phyloP scores from a whole-genome alignment of 2,329 filamentous ascomycete species.

The Cordyceps pruinosa region DNA sequence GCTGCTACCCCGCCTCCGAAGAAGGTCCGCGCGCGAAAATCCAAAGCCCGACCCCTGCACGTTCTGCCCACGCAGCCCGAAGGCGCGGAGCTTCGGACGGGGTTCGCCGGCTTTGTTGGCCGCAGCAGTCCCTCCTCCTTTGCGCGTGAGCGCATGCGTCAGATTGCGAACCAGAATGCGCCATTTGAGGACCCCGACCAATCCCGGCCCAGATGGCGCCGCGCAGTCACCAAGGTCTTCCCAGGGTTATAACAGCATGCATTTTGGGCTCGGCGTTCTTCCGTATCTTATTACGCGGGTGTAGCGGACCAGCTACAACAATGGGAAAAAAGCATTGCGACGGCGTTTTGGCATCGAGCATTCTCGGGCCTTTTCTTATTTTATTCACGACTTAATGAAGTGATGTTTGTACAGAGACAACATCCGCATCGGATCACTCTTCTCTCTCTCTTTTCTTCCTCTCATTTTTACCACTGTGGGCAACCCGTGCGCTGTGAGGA shows the following conservation, averaged over 20 bases:
- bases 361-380: slow-evolving; percentile 1
- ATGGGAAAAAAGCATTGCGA: slow-evolving; percentile 6
- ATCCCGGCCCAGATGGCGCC: slow-evolving; percentile 34
- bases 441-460: not conserved
- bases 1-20: slow-evolving; percentile 13
- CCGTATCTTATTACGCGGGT: not conserved
- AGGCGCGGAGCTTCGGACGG: slow-evolving; percentile 23
- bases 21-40: slow-evolving; percentile 11
- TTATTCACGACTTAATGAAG: slow-evolving; percentile 7
- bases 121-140: slow-evolving; percentile 37
- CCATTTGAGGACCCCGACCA: slow-evolving; percentile 37
- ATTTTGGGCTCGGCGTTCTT: not conserved
- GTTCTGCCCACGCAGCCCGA: slow-evolving; percentile 34
- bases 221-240: slow-evolving; percentile 36
- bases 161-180: slow-evolving; percentile 36
- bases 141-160: slow-evolving; percentile 36
- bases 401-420: not conserved
- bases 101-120: slow-evolving; percentile 21
- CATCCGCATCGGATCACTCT: not conserved
- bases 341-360: not conserved
- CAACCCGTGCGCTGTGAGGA: not conserved
- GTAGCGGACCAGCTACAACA: not conserved
- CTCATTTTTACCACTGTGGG: not conserved
- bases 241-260: slow-evolving; percentile 24
- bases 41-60: slow-evolving; percentile 19